These are phyloP conservation scores for Dictyostelium capitatum DNA, from an alignment of 78 protist species.

Conservation along the genomic window DNA sequence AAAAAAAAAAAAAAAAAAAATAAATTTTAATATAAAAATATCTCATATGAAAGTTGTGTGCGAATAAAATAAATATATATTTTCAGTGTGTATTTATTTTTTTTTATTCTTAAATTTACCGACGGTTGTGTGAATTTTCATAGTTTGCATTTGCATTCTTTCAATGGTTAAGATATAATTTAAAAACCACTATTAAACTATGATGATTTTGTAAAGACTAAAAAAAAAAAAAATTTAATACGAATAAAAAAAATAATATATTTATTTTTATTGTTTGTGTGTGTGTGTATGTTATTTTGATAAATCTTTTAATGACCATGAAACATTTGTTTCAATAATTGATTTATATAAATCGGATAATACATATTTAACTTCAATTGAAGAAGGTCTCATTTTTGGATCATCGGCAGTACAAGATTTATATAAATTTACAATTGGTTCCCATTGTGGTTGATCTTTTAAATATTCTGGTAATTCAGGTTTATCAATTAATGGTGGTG, in stretches of 20 bases:
- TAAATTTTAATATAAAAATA: no score
- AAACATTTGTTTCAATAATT: conserved; percentile 9
- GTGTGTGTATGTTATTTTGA: background rate
- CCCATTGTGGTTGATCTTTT: background rate
- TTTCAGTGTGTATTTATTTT: background rate
- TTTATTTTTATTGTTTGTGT: background rate
- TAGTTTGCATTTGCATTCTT: no score
- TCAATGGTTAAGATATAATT: no score
- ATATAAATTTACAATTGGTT: background rate
- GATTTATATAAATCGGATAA: conserved; percentile 11
- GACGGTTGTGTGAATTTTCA: no score
- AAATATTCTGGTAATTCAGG: background rate
- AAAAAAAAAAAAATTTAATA: no score
- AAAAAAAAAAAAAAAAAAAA: no score
- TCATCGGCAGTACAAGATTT: conserved; percentile 9
- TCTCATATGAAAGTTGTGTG: no score
- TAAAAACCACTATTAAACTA: no score
- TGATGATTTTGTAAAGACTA: no score
- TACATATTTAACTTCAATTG: conserved; percentile 18
- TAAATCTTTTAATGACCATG: background rate
- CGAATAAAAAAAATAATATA: background rate
- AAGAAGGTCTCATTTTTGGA: conserved; percentile 6
- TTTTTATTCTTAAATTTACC: background rate
- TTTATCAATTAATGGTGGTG: background rate
- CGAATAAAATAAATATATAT: no score